Conservation (phyloP, 2,329 filamentous ascomycete species). For the Ceratocystis eucalypticola region DNA sequence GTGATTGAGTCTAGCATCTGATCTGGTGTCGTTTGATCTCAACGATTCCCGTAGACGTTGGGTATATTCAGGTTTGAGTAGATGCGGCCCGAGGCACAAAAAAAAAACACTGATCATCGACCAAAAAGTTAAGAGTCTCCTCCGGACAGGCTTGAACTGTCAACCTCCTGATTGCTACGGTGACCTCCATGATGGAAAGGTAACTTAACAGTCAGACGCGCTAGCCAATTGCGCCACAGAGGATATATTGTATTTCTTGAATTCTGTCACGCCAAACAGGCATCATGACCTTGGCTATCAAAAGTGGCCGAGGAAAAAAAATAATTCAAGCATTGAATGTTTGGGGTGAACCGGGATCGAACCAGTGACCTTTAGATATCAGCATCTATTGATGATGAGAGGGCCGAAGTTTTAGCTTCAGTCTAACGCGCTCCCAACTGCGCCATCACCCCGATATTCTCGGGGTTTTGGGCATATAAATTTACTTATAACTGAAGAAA, state of each 20-base stretch:
- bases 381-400: not conserved
- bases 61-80: too few species aligned
- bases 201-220: slow-evolving; percentile 44
- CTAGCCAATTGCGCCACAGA: slow-evolving; percentile 41
- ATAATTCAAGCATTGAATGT: too few species aligned
- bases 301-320: not conserved
- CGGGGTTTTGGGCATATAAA: fast-evolving
- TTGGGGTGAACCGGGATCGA: slow-evolving; percentile 13
- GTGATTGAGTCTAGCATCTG: not conserved
- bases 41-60: not conserved
- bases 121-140: not conserved
- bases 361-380: slow-evolving; percentile 14
- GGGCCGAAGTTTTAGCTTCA: slow-evolving; percentile 13
- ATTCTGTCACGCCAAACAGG: not conserved
- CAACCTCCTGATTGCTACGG: not conserved
- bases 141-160: slow-evolving; percentile 8
- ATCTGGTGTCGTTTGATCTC: not conserved
- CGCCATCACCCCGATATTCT: slow-evolving; percentile 1
- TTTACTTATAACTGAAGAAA: not conserved
- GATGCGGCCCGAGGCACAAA: not conserved
- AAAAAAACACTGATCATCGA: not conserved
- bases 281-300: not conserved
- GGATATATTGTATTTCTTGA: not conserved
- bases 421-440: slow-evolving; percentile 15
- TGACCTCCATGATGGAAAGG: not conserved